phyloP scores from a whole-genome alignment of 2,329 filamentous ascomycete genomes.

The Clarireedia hainanense region DNA sequence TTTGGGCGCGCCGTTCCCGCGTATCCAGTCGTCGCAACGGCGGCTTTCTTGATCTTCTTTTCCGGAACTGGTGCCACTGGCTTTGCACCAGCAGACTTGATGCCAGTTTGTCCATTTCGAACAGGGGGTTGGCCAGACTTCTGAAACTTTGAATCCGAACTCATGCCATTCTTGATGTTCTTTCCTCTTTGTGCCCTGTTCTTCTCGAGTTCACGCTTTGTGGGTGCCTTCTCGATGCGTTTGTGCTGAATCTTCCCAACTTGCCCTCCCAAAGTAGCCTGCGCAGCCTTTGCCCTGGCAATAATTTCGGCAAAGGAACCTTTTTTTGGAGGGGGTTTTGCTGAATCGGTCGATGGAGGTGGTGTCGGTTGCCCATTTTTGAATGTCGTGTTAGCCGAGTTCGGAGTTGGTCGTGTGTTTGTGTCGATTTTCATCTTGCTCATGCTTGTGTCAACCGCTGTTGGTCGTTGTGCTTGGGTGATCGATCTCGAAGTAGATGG shows the following conservation, averaged over 20 bases:
- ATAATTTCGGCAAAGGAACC: constrained; percentile 69
- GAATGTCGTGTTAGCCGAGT: constrained; percentile 9
- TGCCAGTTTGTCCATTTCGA: constrained; percentile 14
- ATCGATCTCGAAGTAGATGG: constrained; percentile 20
- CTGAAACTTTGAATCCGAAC: constrained; percentile 23
- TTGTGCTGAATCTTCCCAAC: constrained; percentile 71
- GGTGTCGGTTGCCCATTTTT: constrained; percentile 24
- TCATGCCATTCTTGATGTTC: constrained; percentile 21
- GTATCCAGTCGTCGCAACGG: constrained; percentile 55
- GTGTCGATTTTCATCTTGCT: constrained; percentile 17
- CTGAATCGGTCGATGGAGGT: constrained; percentile 14
- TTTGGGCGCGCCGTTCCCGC: constrained; percentile 56
- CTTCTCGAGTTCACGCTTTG: constrained; percentile 40
- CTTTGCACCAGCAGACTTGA: constrained; percentile 13
- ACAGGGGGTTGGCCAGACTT: constrained; percentile 12
- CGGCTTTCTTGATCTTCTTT: constrained; percentile 56
- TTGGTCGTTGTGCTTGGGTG: constrained; percentile 11
- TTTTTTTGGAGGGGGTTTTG: constrained; percentile 50
- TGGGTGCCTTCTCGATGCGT: constrained; percentile 55
- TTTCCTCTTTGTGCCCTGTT: constrained; percentile 21
- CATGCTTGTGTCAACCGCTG: constrained; percentile 17
- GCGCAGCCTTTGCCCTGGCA: constrained; percentile 60
- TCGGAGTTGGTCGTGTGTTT: constrained; percentile 10
- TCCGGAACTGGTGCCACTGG: constrained; percentile 31
- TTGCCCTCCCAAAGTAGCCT: constrained; percentile 46